Conservation (phyloP, 2,329 filamentous ascomycete species). For the Rachicladosporium sp. region DNA sequence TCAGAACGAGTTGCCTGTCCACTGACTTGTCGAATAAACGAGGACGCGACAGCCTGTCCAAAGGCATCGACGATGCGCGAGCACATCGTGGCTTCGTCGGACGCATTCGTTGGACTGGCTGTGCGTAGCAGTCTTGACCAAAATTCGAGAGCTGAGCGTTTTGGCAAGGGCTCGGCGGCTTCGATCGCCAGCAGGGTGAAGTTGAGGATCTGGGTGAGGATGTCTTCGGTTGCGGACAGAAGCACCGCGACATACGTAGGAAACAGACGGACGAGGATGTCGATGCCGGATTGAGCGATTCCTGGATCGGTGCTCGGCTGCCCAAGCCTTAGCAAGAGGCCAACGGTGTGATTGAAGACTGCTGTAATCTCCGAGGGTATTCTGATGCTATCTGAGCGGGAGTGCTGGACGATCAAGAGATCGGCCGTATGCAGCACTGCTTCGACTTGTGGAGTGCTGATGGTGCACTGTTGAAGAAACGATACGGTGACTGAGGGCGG, state of each 20-base stretch:
- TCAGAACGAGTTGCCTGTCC: slow-evolving; percentile 60
- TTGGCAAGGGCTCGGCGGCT: slow-evolving; percentile 62
- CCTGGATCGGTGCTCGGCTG: slow-evolving; percentile 56
- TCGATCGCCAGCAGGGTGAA: slow-evolving; percentile 60
- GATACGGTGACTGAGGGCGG: slow-evolving; percentile 52
- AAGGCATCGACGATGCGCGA: slow-evolving; percentile 41
- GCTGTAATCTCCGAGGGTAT: slow-evolving; percentile 38
- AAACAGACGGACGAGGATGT: slow-evolving; percentile 55
- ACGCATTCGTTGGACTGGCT: slow-evolving; percentile 21
- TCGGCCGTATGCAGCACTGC: slow-evolving; percentile 59
- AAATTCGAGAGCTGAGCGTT: slow-evolving; percentile 60
- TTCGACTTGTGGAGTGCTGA: slow-evolving; percentile 54
- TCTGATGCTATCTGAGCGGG: slow-evolving; percentile 23
- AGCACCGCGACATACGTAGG: slow-evolving; percentile 50
- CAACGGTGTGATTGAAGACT: slow-evolving; percentile 50
- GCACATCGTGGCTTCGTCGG: slow-evolving; percentile 8
- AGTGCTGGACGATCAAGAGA: slow-evolving; percentile 45
- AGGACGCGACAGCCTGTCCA: slow-evolving; percentile 48
- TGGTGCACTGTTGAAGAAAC: slow-evolving; percentile 42
- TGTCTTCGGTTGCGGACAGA: slow-evolving; percentile 44
- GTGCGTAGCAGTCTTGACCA: slow-evolving; percentile 48
- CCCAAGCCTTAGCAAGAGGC: slow-evolving; percentile 50
- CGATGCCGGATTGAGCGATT: slow-evolving; percentile 60
- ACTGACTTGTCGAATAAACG: slow-evolving; percentile 52
- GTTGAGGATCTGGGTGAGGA: slow-evolving; percentile 54